Base-by-base conservation (phyloP, 1,284 basidiomycete species). In the Cutaneotrichosporon spelunceum region DNA sequence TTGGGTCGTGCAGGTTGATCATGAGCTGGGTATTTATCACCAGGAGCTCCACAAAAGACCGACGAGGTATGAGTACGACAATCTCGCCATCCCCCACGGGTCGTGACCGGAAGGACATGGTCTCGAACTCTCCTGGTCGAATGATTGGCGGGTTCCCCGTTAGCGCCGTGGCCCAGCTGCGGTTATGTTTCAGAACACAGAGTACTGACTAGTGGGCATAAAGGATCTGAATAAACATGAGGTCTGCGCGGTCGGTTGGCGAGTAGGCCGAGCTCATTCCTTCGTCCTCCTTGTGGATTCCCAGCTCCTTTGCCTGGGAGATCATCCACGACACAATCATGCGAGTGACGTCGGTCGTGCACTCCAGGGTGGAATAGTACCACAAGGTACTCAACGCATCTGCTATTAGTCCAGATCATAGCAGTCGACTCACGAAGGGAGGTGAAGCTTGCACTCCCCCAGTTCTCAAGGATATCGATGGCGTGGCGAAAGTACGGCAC, bases 101-200 rank as follows among this genome's bases (percentile, higher is more conserved):
- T 16, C 62, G 58, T 11, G 62, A 63, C 2, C 58, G 54, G 45
- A 63, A 63, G 16, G 57, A 53, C 56, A 62, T 60, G 36, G 27
- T 56, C 53, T 66, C 65, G 56, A 64, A 66, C 56, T 66, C 65
- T 30, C 63, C 63, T 9, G 65, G 62, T n/a, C 56, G 48, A 36
- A 64, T 58, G 47, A 64, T 47, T 1, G 62, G 65, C 5, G 62
- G 29, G 11, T 53, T 45, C 4, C 45, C 52, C 5, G 52, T 54
- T 2, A 62, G 61, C 1, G 58, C 57, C 0, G 64, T 60, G 4
- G 64, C 47, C 60, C 61, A 65, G 58, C 63, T 64, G 54, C 2
- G 3, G 44, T 64, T 27, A 64, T 59, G n/a, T 34, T 1, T 3
- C 10, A 36, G 4, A 10, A 14, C 14, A 8, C 2, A 9, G 19